Evolutionary conservation across 331 rosid species (phyloP).

Genomic region (Dryas integrifolia): DNA sequence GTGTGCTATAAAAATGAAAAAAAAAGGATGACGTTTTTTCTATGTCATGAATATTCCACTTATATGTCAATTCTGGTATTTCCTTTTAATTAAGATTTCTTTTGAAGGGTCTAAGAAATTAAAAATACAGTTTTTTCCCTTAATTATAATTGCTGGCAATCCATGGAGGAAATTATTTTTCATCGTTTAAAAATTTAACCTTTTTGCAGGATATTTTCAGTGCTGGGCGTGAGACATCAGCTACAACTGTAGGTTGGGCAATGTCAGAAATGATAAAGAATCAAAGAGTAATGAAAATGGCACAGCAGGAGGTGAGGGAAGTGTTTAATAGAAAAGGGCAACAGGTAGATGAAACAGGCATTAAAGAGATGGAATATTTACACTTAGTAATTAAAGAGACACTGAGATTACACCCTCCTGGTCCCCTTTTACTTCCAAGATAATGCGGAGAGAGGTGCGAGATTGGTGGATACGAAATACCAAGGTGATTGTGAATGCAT

Average conservation of each 20-base stretch:
- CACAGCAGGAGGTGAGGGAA: conserved; percentile 40
- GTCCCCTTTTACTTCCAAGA: conserved; percentile 42
- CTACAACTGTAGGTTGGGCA: conserved; percentile 50
- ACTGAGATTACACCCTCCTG: conserved; percentile 43
- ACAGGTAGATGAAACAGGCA: conserved; percentile 21
- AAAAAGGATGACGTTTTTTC: too few relatives aligned
- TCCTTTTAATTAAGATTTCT: too few relatives aligned
- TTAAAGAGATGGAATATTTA: conserved; percentile 36
- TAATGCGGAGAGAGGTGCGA: conserved; percentile 37
- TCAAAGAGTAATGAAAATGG: conserved; percentile 43
- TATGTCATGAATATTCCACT: too few relatives aligned
- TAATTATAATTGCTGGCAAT: background rate
- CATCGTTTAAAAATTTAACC: background rate
- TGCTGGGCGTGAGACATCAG: conserved; percentile 54
- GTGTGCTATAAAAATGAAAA: too few relatives aligned
- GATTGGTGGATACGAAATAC: conserved; percentile 44
- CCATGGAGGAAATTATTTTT: background rate
- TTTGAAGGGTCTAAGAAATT: too few relatives aligned
- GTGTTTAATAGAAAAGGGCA: conserved; percentile 20
- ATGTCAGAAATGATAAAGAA: conserved; percentile 50
- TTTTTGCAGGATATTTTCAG: conserved; percentile 40
- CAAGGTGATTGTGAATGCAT: conserved; percentile 43
- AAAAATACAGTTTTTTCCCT: background rate
- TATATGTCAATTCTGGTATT: too few relatives aligned
- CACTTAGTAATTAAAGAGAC: conserved; percentile 40